Conservation (phyloP, 2,329 filamentous ascomycete species). For the Fusarium xyrophilum region DNA sequence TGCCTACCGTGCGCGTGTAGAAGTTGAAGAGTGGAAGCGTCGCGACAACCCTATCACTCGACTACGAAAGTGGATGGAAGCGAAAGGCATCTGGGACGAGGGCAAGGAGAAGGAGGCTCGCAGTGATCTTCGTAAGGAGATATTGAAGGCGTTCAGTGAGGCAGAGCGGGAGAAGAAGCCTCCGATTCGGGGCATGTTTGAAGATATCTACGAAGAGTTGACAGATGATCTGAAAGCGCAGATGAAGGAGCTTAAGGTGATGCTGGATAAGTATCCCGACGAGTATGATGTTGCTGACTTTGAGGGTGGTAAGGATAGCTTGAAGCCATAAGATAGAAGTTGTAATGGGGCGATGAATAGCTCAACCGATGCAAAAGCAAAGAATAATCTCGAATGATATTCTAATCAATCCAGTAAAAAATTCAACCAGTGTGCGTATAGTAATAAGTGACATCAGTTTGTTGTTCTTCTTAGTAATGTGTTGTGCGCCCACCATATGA, state of each 20-base stretch:
- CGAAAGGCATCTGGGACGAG: constrained; percentile 83
- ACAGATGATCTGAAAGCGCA: constrained; percentile 81
- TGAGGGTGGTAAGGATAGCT: constrained; percentile 73
- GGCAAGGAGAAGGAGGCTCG: constrained; percentile 77
- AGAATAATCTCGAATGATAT: background rate
- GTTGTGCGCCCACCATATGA: background rate
- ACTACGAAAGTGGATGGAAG: constrained; percentile 89
- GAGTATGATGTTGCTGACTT: constrained; percentile 86
- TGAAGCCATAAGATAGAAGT: constrained; percentile 49
- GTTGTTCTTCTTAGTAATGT: background rate
- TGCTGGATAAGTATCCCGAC: constrained; percentile 84
- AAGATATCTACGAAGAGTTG: constrained; percentile 87
- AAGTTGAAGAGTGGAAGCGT: constrained; percentile 95
- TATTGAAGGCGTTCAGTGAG: constrained; percentile 82
- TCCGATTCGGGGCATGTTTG: constrained; percentile 74
- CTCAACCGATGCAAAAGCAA: background rate
- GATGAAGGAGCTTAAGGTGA: constrained; percentile 72
- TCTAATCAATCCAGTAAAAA: background rate
- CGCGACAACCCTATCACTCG: constrained; percentile 88
- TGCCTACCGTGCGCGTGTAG: constrained; percentile 89
- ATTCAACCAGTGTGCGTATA: background rate
- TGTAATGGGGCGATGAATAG: background rate
- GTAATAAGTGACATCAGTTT: background rate
- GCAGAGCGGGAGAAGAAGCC: constrained; percentile 85
- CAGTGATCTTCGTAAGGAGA: constrained; percentile 71